Base-by-base conservation (phyloP, 2,329 filamentous ascomycete species). In the Rugonectria rugulosa region DNA sequence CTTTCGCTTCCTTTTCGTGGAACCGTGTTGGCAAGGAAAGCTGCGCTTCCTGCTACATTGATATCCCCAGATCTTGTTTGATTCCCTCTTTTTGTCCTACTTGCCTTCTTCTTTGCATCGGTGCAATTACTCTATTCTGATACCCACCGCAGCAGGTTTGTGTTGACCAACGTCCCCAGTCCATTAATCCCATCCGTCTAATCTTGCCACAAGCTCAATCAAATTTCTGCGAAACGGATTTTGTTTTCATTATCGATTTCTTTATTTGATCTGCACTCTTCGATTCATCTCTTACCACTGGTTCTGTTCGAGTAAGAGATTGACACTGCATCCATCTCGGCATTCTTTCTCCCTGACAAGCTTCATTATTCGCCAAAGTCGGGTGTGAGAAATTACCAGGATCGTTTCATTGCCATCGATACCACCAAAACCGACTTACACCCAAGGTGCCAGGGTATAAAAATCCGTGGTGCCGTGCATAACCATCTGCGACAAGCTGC, bases 1-100 rank as follows among this genome's bases (percentile, higher is more conserved):
- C 56, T 40, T 54, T 65, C 62, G 51, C 61, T 63, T 67, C 64
- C 53, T n/a, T 50, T 42, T 49, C 62, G 62, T 66, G 53, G 45
- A 59, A 66, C 64, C 40, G 37, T 38, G 31, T 49, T 43, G 47
- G 43, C 50, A 32, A 59, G 61, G 59, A 60, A 58, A 67, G 64
- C 64, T 67, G 64, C 57, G 64, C 64, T 67, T 58, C 64, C 63
- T 63, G 51, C 37, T 55, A 42, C 48, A 57, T 50, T 44, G 51
- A 38, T 46, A 44, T 41, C 32, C 38, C 42, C 53, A 45, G 46
- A 40, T 26, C 48, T 42, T 45, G 31, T 50, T 61, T 51, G 19
- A 23, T 44, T 52, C 32, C 48, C 53, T 56, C 38, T 19, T 43
- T 38, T n/a, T 45, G 5, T 48, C 32, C 29, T 49, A 23, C 24